Conservation (phyloP, 495 filamentous ascomycete genomes). For the Staphylotrichum longicolle region DNA sequence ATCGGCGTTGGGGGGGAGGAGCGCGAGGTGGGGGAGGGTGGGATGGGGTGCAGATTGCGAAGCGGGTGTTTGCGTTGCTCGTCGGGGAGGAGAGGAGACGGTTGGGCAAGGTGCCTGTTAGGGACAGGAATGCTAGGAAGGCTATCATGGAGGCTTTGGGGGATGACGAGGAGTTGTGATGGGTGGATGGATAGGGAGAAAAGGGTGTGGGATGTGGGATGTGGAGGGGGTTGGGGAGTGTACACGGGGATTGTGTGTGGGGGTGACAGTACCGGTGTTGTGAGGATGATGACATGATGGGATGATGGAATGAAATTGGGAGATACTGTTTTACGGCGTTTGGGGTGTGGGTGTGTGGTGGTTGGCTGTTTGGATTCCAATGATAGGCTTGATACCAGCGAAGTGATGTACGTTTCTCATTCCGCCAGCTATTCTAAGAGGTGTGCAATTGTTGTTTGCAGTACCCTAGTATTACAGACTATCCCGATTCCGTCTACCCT, state of each 20-base stretch:
- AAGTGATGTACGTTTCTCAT: constrained; percentile 10
- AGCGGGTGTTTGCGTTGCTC: constrained; percentile 51
- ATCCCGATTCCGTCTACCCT: neutral
- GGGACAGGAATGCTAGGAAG: constrained; percentile 11
- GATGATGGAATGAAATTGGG: neutral
- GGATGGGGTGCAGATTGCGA: constrained; percentile 46
- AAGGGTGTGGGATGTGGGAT: neutral
- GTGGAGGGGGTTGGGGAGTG: neutral
- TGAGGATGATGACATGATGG: neutral
- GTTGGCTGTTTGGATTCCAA: no score
- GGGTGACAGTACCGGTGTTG: neutral
- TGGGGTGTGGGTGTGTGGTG: neutral
- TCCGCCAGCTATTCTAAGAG: constrained; percentile 12
- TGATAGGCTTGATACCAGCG: constrained; percentile 15
- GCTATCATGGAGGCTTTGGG: neutral
- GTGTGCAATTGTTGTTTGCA: neutral
- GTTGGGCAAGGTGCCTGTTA: constrained; percentile 22
- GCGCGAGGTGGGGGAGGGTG: constrained; percentile 28
- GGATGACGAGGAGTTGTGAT: neutral
- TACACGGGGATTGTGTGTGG: neutral
- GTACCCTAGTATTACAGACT: constrained; percentile 14
- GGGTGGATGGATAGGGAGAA: neutral
- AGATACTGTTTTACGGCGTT: neutral
- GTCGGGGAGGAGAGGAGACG: constrained; percentile 45
- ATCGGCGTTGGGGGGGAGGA: neutral